Evolutionary conservation across 2,329 filamentous ascomycete genomes (phyloP), one percentile per base, ranked within the genome.

Genomic region (Fulvia fulva): DNA sequence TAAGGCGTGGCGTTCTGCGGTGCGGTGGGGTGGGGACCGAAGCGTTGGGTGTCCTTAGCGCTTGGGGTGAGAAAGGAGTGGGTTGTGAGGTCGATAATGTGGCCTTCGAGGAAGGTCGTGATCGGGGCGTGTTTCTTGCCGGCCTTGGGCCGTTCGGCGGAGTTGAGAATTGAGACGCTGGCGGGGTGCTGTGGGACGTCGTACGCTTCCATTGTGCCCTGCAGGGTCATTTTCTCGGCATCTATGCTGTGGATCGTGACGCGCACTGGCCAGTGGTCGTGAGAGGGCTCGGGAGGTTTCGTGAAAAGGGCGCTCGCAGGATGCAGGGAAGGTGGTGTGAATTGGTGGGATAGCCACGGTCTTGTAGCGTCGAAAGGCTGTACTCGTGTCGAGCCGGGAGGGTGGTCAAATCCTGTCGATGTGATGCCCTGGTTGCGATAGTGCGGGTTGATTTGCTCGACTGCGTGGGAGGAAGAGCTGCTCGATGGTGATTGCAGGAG

Each of bases 121-220:
- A 88, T 88, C 8, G 78, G 76, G 56, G 79, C 79, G 59, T 81
- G 76, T 70, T 76, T 63, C 70, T 76, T 59, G 70, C 76, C 66
- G 67, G 67, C 66, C 61, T 67, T 69, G 32, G 67, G 65, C 37
- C 68, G 58, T 30, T 63, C 58, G 25, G 59, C 55, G 16, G 62
- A 47, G 26, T 63, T 65, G 21, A 65, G 58, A 49, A 65, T 61
- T 61, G 65, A 66, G 52, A 67, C 68, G 61, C 49, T 72, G 43
- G 58, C 51, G 34, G 61, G 71, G 57, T 78, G 75, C 30, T 76
- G 78, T 1, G 85, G 85, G 12, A 87, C 85, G 64, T 88, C 85
- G 73, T 86, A 87, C 4, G 86, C 86, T 71, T 87, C 84, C 86
- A 88, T 88, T 7, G 84, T 87, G 3, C 85, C 86, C 22, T 83